Evolutionary conservation across 768 basidiomycete genomes (phyloP).

Genomic region (Antrodiella citrinella): DNA sequence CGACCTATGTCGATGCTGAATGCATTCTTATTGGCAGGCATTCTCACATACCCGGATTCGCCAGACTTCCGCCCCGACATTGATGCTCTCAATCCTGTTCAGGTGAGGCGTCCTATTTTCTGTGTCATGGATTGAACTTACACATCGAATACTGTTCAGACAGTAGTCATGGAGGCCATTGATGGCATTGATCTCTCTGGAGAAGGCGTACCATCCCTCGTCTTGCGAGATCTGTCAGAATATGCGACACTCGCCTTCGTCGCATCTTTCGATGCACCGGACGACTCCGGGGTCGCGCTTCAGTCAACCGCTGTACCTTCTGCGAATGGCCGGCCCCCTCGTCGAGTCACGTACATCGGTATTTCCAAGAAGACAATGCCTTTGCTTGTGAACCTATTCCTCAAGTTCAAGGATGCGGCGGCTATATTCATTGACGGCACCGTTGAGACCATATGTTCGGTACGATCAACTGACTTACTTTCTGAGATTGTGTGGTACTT

Average conservation of each 20-base stretch:
- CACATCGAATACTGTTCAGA: conserved; percentile 30
- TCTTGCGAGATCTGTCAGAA: conserved; percentile 81
- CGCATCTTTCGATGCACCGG: conserved; percentile 58
- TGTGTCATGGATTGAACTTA: conserved; percentile 1
- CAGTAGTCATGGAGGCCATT: conserved; percentile 65
- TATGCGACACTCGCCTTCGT: conserved; percentile 84
- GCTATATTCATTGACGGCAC: conserved; percentile 78
- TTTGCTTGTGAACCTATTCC: conserved; percentile 67
- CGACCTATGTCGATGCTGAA: not conserved
- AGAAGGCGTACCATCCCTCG: conserved; percentile 55
- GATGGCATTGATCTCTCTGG: conserved; percentile 57
- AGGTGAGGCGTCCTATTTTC: conserved; percentile 36
- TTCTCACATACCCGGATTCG: conserved; percentile 73
- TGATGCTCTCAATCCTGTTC: conserved; percentile 72
- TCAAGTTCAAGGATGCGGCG: conserved; percentile 48
- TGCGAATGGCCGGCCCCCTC: conserved; percentile 36
- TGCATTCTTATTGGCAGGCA: conserved; percentile 31
- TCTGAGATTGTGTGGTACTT: not conserved
- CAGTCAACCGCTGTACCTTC: conserved; percentile 9
- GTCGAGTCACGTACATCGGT: conserved; percentile 82
- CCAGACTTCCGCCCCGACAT: conserved; percentile 87
- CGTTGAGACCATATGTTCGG: conserved; percentile 73
- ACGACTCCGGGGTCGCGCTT: conserved; percentile 1
- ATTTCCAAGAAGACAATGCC: conserved; percentile 88
- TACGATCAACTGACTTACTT: conserved; percentile 25